Evolutionary conservation across 2,329 filamentous ascomycete genomes (phyloP), one percentile per base, ranked within the genome.

Genomic region (Sporothrix curviconia): DNA sequence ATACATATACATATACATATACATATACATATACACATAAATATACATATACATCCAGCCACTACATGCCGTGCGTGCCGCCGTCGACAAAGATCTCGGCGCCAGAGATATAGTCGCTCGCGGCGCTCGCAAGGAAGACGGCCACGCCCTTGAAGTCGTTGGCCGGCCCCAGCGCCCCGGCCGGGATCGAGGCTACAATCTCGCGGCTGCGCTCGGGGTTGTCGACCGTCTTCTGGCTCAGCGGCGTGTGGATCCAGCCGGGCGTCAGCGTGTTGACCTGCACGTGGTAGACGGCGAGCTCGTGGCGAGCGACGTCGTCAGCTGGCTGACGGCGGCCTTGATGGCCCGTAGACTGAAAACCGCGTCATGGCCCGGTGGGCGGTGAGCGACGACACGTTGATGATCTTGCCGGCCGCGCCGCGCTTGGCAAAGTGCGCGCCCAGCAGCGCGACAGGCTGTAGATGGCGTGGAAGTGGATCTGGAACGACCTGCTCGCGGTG

Each of bases 61-160:
- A n/a, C 15, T 50, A 50, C 46, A 50, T 34, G 4, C 46, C 30
- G 17, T 50, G 46, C 8, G 46, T 17, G 24, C 46, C 46, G 7
- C 46, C 46, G 46, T 50, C 46, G 14, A 50, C 46, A 24, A 50
- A 50, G 28, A 50, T 50, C 4, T 30, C 7, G 6, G 46, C 46
- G n/a, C 46, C 46, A 14, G 36, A 36, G 3, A 50, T 30, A 15
- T 50, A 50, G 19, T 36, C 19, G 46, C 46, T 50, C 3, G 46
- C 46, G 1, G 25, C 17, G 12, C 46, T 81, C 4, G 82, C 83
- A 67, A 88, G 67, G 66, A 77, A 87, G 30, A 87, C 79, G 5
- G 83, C 78, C 0, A 76, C 78, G 1, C 84, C 85, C 70, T 85
- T 85, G 66, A 88, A 87, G 66, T 55, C 53, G 5, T 19, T 2